These are phyloP conservation scores for Pseudocercospora crystallina DNA, from an alignment of 2,329 filamentous ascomycete genomes.

Conservation along the genomic window DNA sequence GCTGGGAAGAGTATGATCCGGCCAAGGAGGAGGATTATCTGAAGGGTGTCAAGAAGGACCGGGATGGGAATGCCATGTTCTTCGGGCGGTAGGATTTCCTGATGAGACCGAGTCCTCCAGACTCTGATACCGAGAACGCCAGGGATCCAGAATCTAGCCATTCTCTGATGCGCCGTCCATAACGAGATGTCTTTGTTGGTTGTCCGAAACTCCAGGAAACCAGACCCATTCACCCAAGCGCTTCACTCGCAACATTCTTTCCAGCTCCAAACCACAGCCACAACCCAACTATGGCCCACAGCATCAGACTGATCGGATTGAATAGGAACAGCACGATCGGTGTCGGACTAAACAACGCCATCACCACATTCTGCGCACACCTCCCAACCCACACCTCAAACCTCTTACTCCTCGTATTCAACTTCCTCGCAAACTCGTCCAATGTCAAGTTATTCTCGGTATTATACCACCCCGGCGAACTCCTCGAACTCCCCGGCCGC, in stretches of 20 bases:
- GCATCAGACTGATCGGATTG: constrained; percentile 31
- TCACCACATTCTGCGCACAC: constrained; percentile 34
- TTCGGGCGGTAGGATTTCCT: constrained; percentile 22
- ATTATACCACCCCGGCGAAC: constrained; percentile 32
- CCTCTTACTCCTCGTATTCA: constrained; percentile 26
- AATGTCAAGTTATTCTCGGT: constrained; percentile 28
- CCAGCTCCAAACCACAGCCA: constrained; percentile 18
- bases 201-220: background rate
- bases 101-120: no score
- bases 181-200: background rate
- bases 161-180: background rate
- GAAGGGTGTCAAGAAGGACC: constrained; percentile 74
- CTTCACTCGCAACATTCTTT: background rate
- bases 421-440: constrained; percentile 29
- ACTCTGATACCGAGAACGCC: no score
- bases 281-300: constrained; percentile 23
- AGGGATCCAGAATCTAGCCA: background rate
- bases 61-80: constrained; percentile 90
- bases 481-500: constrained; percentile 9
- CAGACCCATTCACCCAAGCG: background rate
- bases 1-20: constrained; percentile 93
- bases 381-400: constrained; percentile 28
- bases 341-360: constrained; percentile 33
- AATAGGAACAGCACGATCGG: constrained; percentile 32
- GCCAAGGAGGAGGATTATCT: constrained; percentile 84